A percentile compares a stretch with the other conserved stretches of the same genome.
These are phyloP conservation scores for Cantharellus anzutake DNA, from an alignment of 768 basidiomycete genomes.

Conservation along the genomic window DNA sequence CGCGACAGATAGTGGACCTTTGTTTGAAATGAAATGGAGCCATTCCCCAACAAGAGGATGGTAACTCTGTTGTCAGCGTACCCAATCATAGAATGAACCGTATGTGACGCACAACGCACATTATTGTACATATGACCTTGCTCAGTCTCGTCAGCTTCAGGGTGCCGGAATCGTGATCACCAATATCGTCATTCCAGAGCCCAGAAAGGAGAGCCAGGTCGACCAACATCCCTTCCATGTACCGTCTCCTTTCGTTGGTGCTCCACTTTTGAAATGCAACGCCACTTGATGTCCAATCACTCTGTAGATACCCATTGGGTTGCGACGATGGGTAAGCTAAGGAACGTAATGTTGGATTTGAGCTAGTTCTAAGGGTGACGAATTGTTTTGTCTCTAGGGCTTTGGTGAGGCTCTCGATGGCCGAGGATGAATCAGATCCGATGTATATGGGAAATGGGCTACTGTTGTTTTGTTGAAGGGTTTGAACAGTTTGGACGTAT, in stretches of 20 bases:
- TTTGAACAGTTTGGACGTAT: not conserved
- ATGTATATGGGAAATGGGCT: not conserved
- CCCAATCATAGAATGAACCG: no score
- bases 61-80: not conserved
- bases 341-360: not conserved
- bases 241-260: constrained; percentile 22
- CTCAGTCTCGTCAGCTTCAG: not conserved
- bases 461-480: not conserved
- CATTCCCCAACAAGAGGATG: not conserved
- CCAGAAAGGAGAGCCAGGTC: constrained; percentile 51
- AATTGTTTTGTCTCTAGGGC: not conserved
- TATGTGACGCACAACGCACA: not conserved
- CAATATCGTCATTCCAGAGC: constrained; percentile 31
- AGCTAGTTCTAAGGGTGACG: not conserved
- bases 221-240: constrained; percentile 45
- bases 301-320: not conserved
- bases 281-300: constrained; percentile 11
- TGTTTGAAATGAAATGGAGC: not conserved
- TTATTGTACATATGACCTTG: not conserved
- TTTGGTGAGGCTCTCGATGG: not conserved
- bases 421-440: not conserved
- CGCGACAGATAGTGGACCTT: constrained; percentile 42
- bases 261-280: constrained; percentile 1
- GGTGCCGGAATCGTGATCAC: constrained; percentile 41
- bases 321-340: not conserved